These are phyloP conservation scores for Vigna reflexopilosa DNA, from an alignment of 306 rosid species.

Conservation along the genomic window DNA sequence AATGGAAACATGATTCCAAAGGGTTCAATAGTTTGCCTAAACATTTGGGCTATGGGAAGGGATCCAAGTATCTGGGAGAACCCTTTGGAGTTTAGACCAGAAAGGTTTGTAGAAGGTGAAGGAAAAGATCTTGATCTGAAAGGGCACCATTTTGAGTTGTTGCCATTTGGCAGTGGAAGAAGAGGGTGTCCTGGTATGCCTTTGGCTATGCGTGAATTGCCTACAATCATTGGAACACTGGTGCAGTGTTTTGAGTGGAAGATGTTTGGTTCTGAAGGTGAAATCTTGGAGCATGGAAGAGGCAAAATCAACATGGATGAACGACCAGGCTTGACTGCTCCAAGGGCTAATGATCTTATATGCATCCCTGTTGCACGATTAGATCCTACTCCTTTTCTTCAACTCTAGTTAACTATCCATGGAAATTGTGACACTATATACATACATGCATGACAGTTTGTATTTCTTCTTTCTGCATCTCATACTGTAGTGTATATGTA, in stretches of 20 bases:
- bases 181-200: slow-evolving; percentile 62
- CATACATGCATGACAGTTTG: too few species aligned
- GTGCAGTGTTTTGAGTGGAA: slow-evolving; percentile 65
- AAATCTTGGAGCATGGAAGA: neutral
- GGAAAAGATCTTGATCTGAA: slow-evolving; percentile 10
- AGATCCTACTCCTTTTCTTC: slow-evolving; percentile 36
- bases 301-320: slow-evolving; percentile 49
- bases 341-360: slow-evolving; percentile 52
- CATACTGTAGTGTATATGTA: neutral
- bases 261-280: neutral
- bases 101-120: slow-evolving; percentile 44
- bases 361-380: slow-evolving; percentile 52
- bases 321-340: slow-evolving; percentile 59
- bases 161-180: slow-evolving; percentile 68
- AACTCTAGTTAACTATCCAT: neutral
- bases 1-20: slow-evolving; percentile 46
- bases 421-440: neutral
- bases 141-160: slow-evolving; percentile 47
- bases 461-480: too few species aligned
- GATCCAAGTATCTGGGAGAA: slow-evolving; percentile 39
- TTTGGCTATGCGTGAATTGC: slow-evolving; percentile 56
- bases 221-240: slow-evolving; percentile 47
- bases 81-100: slow-evolving; percentile 50
- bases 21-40: slow-evolving; percentile 36
- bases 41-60: slow-evolving; percentile 56